Evolutionary conservation across 1,139 yeast genomes (phyloP), one percentile per base, ranked within the genome.

Genomic region (Taphrina confusa): DNA sequence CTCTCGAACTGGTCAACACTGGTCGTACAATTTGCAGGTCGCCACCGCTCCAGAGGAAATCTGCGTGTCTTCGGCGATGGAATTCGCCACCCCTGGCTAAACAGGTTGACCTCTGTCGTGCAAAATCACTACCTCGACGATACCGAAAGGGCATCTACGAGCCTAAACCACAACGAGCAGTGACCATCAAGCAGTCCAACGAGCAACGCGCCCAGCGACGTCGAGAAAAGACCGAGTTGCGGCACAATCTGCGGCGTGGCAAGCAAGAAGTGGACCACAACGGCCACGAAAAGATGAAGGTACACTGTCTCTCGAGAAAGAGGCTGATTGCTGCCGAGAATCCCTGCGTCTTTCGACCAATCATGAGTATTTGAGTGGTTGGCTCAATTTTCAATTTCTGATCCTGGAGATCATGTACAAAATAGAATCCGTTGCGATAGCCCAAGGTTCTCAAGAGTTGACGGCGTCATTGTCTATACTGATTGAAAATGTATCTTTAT

Each of bases 131-230:
- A 6, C 52, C 52, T 18, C 39, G 52, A 8, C 27, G 52, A 18
- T 47, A 47, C 14, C 31, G 49, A 3, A 46, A 44, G 14, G 57
- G 50, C 3, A 25, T 54, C 28, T 54, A 44, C 31, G 44, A 47
- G 23, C 58, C 58, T 2, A 54, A 54, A 27, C 58, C 58, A 11
- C 58, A 44, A n/a, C 31, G 58, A 12, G 58, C 58, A 16, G 58
- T 54, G 28, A 54, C 58, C 20, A 54, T 54, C 51, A 54, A 54
- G 51, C 58, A 54, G 25, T 54, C 58, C 11, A 54, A 54, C 28
- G 58, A 54, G 28, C 58, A 54, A 20, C 33, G 58, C 11, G 58
- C 58, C 6, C 58, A 54, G 44, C 44, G 58, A 14, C 58, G 58
- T 11, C 44, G 58, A 16, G 58, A 54, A 14, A 54, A 54, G 36